These are phyloP conservation scores for Starmerella asiatica DNA, from an alignment of 805 yeast species.

Conservation along the genomic window DNA sequence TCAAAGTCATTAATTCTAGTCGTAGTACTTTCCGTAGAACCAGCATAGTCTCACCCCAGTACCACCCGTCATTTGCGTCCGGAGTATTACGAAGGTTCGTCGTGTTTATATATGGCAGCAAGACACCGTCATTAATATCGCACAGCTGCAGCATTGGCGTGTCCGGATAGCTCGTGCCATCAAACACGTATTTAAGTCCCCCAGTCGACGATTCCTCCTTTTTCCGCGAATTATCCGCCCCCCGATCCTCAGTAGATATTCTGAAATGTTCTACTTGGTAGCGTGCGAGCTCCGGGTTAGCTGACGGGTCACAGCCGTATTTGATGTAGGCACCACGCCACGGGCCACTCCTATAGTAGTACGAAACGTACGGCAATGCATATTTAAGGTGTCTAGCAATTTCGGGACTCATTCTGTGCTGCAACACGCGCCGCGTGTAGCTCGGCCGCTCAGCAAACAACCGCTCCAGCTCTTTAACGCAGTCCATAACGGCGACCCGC, in stretches of 20 bases:
- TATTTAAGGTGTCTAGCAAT: constrained; percentile 36
- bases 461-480: constrained; percentile 27
- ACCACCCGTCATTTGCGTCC: constrained; percentile 72
- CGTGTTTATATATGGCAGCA: constrained; percentile 33
- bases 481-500: constrained; percentile 27
- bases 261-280: constrained; percentile 84
- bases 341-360: constrained; percentile 76
- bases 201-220: neutral
- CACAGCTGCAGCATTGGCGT: constrained; percentile 67
- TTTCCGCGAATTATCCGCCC: constrained; percentile 8
- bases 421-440: constrained; percentile 68
- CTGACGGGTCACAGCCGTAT: constrained; percentile 66
- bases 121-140: constrained; percentile 56
- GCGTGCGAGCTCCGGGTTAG: constrained; percentile 38
- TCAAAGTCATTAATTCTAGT: constrained; percentile 31
- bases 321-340: constrained; percentile 80
- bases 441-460: constrained; percentile 63
- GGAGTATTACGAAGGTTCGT: constrained; percentile 32
- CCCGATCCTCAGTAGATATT: constrained; percentile 23
- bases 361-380: constrained; percentile 76
- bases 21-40: constrained; percentile 56
- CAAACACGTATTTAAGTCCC: constrained; percentile 40
- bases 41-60: constrained; percentile 43
- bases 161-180: constrained; percentile 56
- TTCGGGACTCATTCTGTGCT: constrained; percentile 11